phyloP scores from a whole-genome alignment of 805 yeast species.

The Blastobotrys muscicola region DNA sequence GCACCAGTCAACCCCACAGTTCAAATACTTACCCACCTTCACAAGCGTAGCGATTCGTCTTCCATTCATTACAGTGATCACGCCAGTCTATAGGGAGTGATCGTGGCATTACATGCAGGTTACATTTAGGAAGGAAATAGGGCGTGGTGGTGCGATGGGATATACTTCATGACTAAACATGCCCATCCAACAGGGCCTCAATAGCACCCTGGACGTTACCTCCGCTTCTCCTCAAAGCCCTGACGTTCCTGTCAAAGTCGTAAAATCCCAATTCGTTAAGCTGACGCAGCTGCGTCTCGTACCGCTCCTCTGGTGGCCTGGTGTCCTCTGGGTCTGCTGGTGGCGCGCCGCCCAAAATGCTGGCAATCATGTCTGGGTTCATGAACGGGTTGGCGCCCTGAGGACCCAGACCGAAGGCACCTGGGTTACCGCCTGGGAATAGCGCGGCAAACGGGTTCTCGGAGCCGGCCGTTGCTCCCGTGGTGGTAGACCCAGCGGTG shows the following conservation, averaged over 20 bases:
- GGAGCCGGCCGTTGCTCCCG: slow-evolving; percentile 7
- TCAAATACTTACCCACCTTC: too few species aligned
- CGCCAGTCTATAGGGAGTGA: too few species aligned
- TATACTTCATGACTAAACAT: too few species aligned
- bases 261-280: slow-evolving; percentile 78
- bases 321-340: slow-evolving; percentile 41
- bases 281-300: slow-evolving; percentile 61
- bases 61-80: too few species aligned
- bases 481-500: not conserved
- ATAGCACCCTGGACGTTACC: slow-evolving; percentile 97
- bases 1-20: too few species aligned
- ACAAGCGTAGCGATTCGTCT: too few species aligned
- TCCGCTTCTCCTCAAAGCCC: slow-evolving; percentile 88
- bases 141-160: too few species aligned
- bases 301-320: slow-evolving; percentile 75
- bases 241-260: slow-evolving; percentile 86
- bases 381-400: slow-evolving; percentile 12
- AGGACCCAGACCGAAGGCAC: slow-evolving; percentile 5
- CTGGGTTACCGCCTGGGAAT: slow-evolving; percentile 3
- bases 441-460: slow-evolving; percentile 11
- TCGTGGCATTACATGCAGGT: too few species aligned
- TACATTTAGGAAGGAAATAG: too few species aligned
- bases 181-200: slow-evolving; percentile 68
- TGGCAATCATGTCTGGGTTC: slow-evolving; percentile 2
- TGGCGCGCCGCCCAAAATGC: slow-evolving; percentile 11